A percentile compares a stretch with the other conserved stretches of the same genome.
Conservation (phyloP, 805 yeast genomes). For the Ogataea salicorniae region DNA sequence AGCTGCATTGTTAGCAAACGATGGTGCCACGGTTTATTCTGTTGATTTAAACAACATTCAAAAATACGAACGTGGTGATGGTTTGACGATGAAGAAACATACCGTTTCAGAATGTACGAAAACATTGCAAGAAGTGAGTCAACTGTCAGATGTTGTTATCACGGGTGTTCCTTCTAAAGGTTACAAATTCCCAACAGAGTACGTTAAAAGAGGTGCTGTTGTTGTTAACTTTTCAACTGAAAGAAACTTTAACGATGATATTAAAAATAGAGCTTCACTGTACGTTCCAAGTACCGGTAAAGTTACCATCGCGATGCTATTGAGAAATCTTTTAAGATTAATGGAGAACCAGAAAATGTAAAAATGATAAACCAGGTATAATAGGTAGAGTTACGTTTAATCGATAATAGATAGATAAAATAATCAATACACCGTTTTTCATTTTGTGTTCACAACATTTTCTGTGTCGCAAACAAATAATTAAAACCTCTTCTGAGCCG, state of each 20-base stretch:
- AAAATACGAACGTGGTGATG: constrained; percentile 91
- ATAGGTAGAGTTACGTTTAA: background rate
- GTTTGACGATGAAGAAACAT: constrained; percentile 75
- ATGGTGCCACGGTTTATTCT: constrained; percentile 94
- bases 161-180: constrained; percentile 88
- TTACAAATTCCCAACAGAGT: constrained; percentile 83
- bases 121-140: constrained; percentile 60
- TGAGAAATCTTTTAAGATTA: constrained; percentile 82
- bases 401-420: background rate
- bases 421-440: too few relatives aligned
- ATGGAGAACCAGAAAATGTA: constrained; percentile 52
- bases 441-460: too few relatives aligned
- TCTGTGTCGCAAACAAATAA: too few relatives aligned
- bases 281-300: constrained; percentile 96
- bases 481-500: too few relatives aligned
- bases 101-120: constrained; percentile 57
- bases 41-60: constrained; percentile 85
- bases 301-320: constrained; percentile 90
- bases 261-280: constrained; percentile 80
- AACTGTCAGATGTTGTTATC: constrained; percentile 81
- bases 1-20: constrained; percentile 93
- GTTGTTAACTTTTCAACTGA: constrained; percentile 86
- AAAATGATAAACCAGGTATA: background rate
- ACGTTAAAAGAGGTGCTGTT: constrained; percentile 81
- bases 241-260: constrained; percentile 79